Base-by-base conservation (phyloP, 345 rosid species). In the Turritis glabra region DNA sequence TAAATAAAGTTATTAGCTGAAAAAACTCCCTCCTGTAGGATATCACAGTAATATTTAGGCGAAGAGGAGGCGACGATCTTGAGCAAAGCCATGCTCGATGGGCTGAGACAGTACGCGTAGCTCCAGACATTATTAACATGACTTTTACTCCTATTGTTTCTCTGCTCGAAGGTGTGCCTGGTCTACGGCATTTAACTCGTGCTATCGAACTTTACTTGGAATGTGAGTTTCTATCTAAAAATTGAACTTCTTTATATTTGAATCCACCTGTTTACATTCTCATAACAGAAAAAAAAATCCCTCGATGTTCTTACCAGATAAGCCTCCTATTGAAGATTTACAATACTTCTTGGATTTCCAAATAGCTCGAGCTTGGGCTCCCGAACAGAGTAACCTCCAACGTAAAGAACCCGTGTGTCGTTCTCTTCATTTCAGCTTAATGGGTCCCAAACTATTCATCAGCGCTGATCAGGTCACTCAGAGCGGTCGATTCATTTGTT, bases 1-100 rank as follows among this genome's bases (percentile, higher is more conserved):
- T 38, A 61, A 10, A 26, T 35, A 35, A 54, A 64, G 50, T 25
- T 58, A n/a, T 47, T 48, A 52, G 64, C 74, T 69, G 79, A 73
- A 77, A 65, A 56, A 76, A 64, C 66, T 83, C 67, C 72, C 78
- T 87, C 57, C 79, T 92, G 94, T 86, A 95, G 99, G 97, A 95
- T 78, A 92, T 92, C 57, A 90, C 99, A 75, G 98, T 95, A 56
- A 95, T 95, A 71, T 95, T 89, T 80, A 83, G 99, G 88, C 82
- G 99, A 83, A 88, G 99, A 83, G 99, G 99, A 71, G 99, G 99
- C 15, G 99, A 95, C 51, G 97, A 95, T 82, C 92, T 95, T 43
- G 99, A 92, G 77, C 99, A 95, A 82, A 90, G 91, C 80, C 98
- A 90, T 80, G 80, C 85, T 44, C 88, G 85, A 73, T 95, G 99